Evolutionary conservation across 2,329 filamentous ascomycete species (phyloP).

Genomic region (Madurella fahalii): DNA sequence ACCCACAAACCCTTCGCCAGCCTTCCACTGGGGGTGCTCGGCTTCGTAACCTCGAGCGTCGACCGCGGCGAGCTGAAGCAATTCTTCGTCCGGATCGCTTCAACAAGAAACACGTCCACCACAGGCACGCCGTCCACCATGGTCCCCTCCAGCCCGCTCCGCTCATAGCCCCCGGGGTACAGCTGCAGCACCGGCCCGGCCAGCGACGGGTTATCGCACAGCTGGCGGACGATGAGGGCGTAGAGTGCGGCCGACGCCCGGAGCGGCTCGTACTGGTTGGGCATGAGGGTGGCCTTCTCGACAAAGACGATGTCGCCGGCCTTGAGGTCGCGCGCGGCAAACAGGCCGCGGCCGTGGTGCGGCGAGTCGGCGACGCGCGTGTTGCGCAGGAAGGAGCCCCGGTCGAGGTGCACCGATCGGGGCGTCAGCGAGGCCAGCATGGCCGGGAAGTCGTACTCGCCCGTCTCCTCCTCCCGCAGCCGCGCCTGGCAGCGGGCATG

Average conservation of each 20-base stretch:
- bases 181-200: constrained; percentile 32
- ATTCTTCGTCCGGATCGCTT: constrained; percentile 39
- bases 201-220: constrained; percentile 38
- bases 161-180: constrained; percentile 31
- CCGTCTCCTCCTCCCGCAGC: constrained; percentile 27
- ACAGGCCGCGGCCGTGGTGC: constrained; percentile 39
- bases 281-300: constrained; percentile 40
- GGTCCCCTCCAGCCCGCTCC: constrained; percentile 30
- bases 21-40: constrained; percentile 14
- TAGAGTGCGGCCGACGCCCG: constrained; percentile 42
- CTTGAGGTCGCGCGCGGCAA: constrained; percentile 35
- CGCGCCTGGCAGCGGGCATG: constrained; percentile 26
- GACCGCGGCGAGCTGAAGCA: constrained; percentile 36
- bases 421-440: constrained; percentile 24
- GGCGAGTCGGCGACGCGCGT: constrained; percentile 32
- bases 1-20: constrained; percentile 31
- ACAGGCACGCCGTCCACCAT: constrained; percentile 34
- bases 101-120: constrained; percentile 38
- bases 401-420: constrained; percentile 28
- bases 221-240: constrained; percentile 37
- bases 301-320: constrained; percentile 40
- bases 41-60: constrained; percentile 29
- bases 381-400: constrained; percentile 33
- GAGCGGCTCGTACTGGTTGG: constrained; percentile 40
- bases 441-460: constrained; percentile 29